These are phyloP conservation scores for Fusarium nanum DNA, from an alignment of 2,329 filamentous ascomycete genomes.

Conservation along the genomic window DNA sequence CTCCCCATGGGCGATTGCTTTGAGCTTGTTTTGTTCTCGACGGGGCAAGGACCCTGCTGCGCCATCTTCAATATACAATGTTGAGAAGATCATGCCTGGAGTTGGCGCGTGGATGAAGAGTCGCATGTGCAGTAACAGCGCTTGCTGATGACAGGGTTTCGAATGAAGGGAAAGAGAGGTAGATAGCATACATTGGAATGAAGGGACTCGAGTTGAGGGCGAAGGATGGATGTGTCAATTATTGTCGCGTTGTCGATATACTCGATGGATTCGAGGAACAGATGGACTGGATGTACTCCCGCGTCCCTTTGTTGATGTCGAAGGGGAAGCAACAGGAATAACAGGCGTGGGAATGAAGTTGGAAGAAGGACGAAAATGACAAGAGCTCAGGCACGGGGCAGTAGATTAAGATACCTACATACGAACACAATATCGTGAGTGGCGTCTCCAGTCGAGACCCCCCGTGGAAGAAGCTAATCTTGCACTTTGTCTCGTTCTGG, in stretches of 20 bases:
- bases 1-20: slow-evolving; percentile 15
- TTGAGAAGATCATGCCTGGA: slow-evolving; percentile 7
- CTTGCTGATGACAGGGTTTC: slow-evolving; percentile 12
- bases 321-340: slow-evolving; percentile 1
- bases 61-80: slow-evolving; percentile 15
- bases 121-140: slow-evolving; percentile 4
- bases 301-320: slow-evolving; percentile 2
- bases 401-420: not conserved
- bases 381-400: slow-evolving; percentile 9
- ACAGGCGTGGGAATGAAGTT: slow-evolving; percentile 9
- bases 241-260: slow-evolving; percentile 15
- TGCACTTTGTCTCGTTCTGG: slow-evolving; percentile 37
- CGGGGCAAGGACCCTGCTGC: slow-evolving; percentile 26
- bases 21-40: slow-evolving; percentile 28
- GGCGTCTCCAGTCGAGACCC: slow-evolving; percentile 19
- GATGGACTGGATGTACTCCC: slow-evolving; percentile 4
- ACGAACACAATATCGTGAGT: slow-evolving; percentile 32
- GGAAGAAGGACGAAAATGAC: slow-evolving; percentile 21
- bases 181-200: slow-evolving; percentile 3
- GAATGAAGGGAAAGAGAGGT: not conserved
- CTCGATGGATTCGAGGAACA: slow-evolving; percentile 22
- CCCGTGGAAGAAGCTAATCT: slow-evolving; percentile 31
- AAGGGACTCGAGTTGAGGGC: not conserved
- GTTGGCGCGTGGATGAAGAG: slow-evolving; percentile 17
- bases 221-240: not conserved